These are phyloP conservation scores for Myxozyma neotropica DNA, from an alignment of 805 yeast genomes.

Conservation along the genomic window DNA sequence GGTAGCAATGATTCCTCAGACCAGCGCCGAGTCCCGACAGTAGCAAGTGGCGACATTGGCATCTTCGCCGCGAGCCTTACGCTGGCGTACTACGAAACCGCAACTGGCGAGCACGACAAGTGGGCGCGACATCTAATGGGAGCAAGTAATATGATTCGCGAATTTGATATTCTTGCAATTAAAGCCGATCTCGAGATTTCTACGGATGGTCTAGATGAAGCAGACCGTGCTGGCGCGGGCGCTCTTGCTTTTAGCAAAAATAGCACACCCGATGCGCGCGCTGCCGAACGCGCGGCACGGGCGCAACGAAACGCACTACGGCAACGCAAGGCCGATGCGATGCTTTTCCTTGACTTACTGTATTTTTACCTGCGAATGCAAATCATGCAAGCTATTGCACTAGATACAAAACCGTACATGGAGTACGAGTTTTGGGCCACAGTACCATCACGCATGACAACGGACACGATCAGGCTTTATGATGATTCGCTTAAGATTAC, in stretches of 20 bases:
- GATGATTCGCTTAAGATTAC: constrained; percentile 9
- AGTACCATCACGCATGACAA: constrained; percentile 10
- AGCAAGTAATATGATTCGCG: constrained; percentile 15
- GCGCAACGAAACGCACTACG: background rate
- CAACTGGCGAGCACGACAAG: constrained; percentile 24
- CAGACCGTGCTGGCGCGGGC: background rate
- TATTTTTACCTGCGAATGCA: constrained; percentile 21
- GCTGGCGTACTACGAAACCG: constrained; percentile 23
- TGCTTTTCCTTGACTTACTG: constrained; percentile 13
- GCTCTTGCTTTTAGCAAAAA: background rate
- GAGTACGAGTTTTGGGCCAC: constrained; percentile 4
- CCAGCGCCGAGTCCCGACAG: background rate
- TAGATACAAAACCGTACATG: constrained; percentile 16
- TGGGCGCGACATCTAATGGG: constrained; percentile 27
- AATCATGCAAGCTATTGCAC: constrained; percentile 16
- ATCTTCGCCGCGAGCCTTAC: constrained; percentile 23
- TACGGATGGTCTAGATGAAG: background rate
- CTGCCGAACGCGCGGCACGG: constrained; percentile 1
- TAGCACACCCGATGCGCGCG: background rate
- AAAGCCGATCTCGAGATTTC: constrained; percentile 4
- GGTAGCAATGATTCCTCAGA: background rate
- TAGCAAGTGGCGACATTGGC: constrained; percentile 10
- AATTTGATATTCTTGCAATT: constrained; percentile 10
- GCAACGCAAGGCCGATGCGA: constrained; percentile 19
- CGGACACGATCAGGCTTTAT: constrained; percentile 3